Conservation (phyloP, 768 basidiomycete genomes). For the Leccinum subtestaceum region DNA sequence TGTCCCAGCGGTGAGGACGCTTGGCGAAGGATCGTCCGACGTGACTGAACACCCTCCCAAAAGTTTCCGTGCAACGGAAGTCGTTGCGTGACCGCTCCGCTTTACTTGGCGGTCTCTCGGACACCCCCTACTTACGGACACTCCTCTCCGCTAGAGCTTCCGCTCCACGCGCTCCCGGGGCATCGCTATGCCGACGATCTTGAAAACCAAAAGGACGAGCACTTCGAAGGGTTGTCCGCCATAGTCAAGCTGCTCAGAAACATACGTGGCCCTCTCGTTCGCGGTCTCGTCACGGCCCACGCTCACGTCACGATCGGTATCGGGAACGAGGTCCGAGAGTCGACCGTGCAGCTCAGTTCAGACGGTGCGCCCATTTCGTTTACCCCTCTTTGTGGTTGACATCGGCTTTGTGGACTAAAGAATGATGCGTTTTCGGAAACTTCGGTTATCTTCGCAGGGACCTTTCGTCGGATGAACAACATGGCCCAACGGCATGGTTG, state of each 20-base stretch:
- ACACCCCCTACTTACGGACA: conserved; percentile 77
- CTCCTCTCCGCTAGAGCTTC: conserved; percentile 57
- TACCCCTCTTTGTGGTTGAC: neutral
- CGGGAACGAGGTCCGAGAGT: conserved; percentile 92
- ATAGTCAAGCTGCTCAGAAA: conserved; percentile 96
- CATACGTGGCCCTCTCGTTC: conserved; percentile 51
- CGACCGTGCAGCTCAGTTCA: conserved; percentile 84
- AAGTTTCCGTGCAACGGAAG: no score
- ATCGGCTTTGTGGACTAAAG: conserved; percentile 38
- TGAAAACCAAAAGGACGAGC: conserved; percentile 94
- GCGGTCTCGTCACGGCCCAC: neutral
- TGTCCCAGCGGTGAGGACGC: conserved; percentile 43
- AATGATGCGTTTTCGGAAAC: conserved; percentile 96
- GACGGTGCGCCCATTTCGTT: conserved; percentile 65
- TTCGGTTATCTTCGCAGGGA: conserved; percentile 82
- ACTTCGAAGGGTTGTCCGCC: conserved; percentile 67
- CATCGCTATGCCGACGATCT: conserved; percentile 82
- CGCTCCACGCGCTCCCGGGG: conserved; percentile 40
- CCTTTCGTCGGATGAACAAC: conserved; percentile 94
- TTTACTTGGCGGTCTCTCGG: conserved; percentile 44
- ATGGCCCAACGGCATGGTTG: conserved; percentile 95
- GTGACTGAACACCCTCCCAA: neutral
- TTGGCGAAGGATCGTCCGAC: neutral
- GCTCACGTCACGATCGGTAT: conserved; percentile 71
- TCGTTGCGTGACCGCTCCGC: conserved; percentile 26